Evolutionary conservation across 768 basidiomycete species (phyloP), one percentile per base, ranked within the genome.

Genomic region (Amanita subjunquillea): DNA sequence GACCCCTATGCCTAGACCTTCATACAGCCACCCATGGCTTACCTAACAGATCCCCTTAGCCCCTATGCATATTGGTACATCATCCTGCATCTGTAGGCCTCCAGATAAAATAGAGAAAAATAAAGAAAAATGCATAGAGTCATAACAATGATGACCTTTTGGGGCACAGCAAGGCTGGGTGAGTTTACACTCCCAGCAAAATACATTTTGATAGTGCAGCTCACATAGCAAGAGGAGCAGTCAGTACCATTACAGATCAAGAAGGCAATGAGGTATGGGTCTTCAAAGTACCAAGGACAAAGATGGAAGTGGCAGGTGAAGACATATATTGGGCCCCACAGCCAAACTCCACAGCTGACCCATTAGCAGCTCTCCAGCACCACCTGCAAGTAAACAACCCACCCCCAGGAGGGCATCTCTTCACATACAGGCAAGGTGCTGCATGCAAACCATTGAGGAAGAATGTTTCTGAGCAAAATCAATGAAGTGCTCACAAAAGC

Each of bases 131-230:
- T n/a, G n/a, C n/a, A n/a, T n/a, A n/a, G n/a, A n/a, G n/a, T n/a
- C n/a, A n/a, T n/a, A n/a, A n/a, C n/a, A n/a, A n/a, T n/a, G n/a
- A 71, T 65, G 0, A 57, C 60, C 3, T 76, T 76, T 57, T 78
- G 61, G 17, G 38, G 64, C 1, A 61, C 60, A 0, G 65, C 67
- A 0, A 41, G 69, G 0, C 41, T 67, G 0, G 71, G 73, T 0
- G 72, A 77, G 53, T 68, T 76, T 50, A 72, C 69, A 0, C 55
- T 73, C 0, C 63, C 59, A 2, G 58, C 1, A 56, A 72, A 0
- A 61, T 58, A 1, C 51, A 55, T 0, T 76, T 74, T 51, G 39
- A 67, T 37, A 58, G 65, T 0, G 32, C 12, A 0, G 15, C 40
- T 1, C 69, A 76, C 50, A 52, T 71, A 52, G 71, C 59, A 4